These are phyloP conservation scores for Hevea brasiliensis DNA, from an alignment of 345 rosid species.

Conservation along the genomic window DNA sequence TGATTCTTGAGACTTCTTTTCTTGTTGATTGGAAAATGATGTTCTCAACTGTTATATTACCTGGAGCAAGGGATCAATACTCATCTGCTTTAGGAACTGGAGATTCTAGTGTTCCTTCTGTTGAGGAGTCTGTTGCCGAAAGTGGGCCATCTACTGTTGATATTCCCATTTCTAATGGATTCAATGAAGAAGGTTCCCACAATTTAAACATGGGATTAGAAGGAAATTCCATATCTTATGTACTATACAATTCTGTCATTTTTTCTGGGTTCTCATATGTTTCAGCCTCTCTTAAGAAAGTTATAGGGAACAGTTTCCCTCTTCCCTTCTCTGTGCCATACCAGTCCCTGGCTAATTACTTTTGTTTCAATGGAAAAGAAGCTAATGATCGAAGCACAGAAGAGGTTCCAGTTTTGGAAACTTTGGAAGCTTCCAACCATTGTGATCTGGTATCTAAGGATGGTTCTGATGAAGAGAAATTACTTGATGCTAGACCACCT, in stretches of 20 bases:
- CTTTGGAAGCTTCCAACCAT: constrained; percentile 31
- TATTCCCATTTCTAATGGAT: constrained; percentile 50
- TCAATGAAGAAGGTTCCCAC: constrained; percentile 30
- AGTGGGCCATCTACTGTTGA: constrained; percentile 29
- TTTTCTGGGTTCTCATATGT: constrained; percentile 77
- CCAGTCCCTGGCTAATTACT: constrained; percentile 55
- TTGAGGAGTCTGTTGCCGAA: constrained; percentile 32
- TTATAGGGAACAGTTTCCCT: constrained; percentile 47
- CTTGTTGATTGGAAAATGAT: constrained; percentile 76
- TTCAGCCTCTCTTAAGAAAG: constrained; percentile 74
- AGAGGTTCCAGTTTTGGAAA: constrained; percentile 42
- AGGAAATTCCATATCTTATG: constrained; percentile 47
- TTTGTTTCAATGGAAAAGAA: constrained; percentile 48
- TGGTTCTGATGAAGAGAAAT: constrained; percentile 34
- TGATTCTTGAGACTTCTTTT: constrained; percentile 91
- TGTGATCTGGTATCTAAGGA: constrained; percentile 37
- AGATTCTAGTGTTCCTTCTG: constrained; percentile 25
- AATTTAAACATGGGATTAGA: constrained; percentile 32
- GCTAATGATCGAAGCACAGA: constrained; percentile 30
- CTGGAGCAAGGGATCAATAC: constrained; percentile 31
- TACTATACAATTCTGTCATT: constrained; percentile 70
- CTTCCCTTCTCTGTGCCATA: constrained; percentile 39
- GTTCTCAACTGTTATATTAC: constrained; percentile 59
- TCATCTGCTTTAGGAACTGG: constrained; percentile 30
- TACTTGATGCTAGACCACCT: constrained; percentile 34